phyloP scores from a whole-genome alignment of 2,329 filamentous ascomycete genomes.

The Neonectria punicea region DNA sequence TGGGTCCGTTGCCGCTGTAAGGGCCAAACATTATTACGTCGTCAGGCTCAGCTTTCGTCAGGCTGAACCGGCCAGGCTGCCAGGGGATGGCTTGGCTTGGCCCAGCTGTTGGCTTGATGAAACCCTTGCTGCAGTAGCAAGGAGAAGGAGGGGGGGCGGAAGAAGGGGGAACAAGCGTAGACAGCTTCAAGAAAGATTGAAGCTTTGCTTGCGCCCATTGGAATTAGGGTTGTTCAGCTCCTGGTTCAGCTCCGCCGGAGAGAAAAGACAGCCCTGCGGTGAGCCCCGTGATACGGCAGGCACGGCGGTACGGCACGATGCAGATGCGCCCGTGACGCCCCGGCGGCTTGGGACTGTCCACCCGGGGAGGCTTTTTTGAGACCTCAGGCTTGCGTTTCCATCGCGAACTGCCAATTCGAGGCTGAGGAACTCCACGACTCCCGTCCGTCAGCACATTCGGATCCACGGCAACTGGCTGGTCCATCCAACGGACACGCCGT shows the following conservation, averaged over 20 bases:
- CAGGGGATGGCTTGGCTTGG: constrained; percentile 6
- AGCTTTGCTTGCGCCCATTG: no score
- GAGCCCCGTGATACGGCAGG: background rate
- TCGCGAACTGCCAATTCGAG: background rate
- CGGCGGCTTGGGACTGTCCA: background rate
- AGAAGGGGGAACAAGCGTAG: no score
- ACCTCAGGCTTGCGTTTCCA: background rate
- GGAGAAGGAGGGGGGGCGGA: no score
- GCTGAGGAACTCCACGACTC: background rate
- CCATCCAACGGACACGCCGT: background rate
- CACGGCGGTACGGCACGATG: background rate
- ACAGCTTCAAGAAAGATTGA: no score
- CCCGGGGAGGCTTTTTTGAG: background rate
- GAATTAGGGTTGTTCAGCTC: background rate
- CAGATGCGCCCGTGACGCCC: background rate
- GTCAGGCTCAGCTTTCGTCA: background rate
- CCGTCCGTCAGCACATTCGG: background rate
- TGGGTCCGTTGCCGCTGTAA: constrained; percentile 2
- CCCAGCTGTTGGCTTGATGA: background rate
- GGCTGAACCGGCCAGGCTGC: background rate
- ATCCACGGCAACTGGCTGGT: background rate
- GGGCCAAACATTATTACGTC: background rate
- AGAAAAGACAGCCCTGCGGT: background rate
- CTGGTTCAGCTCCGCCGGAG: background rate
- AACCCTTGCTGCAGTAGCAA: background rate